A percentile compares a stretch with the other conserved stretches of the same genome.
Evolutionary conservation across 495 filamentous ascomycete genomes (phyloP).

Genomic region (Penicillium silybi): DNA sequence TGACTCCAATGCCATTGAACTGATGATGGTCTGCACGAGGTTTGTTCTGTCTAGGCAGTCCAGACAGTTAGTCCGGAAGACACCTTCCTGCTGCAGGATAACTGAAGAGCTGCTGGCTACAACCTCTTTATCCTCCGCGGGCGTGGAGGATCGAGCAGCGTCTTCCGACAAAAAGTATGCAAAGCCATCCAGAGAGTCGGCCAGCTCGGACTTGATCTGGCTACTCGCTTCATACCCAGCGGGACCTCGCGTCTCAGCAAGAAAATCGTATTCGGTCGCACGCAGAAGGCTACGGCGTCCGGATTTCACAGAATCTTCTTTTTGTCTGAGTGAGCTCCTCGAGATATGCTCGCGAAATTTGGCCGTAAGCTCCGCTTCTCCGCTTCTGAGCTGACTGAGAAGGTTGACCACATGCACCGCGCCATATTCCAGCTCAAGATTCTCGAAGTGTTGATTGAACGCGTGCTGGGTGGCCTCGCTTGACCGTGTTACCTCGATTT

Average conservation of each 20-base stretch:
- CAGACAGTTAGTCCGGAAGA: conserved; percentile 94
- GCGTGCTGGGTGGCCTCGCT: conserved; percentile 89
- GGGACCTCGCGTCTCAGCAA: conserved; percentile 86
- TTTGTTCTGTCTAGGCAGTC: conserved; percentile 97
- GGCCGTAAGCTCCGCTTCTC: conserved; percentile 74
- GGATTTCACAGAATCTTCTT: conserved; percentile 31
- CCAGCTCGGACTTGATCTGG: conserved; percentile 69
- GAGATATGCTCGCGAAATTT: conserved; percentile 74
- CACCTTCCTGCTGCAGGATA: conserved; percentile 83
- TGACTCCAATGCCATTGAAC: conserved; percentile 79
- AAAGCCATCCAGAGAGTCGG: conserved; percentile 75
- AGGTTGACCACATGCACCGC: conserved; percentile 89
- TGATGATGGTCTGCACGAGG: conserved; percentile 91
- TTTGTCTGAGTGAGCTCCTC: conserved; percentile 60
- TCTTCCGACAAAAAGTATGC: conserved; percentile 85
- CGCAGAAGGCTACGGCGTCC: conserved; percentile 66
- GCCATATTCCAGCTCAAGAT: conserved; percentile 78
- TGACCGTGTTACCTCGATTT: conserved; percentile 86
- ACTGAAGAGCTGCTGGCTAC: conserved; percentile 53
- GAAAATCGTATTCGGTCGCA: conserved; percentile 88
- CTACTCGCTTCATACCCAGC: conserved; percentile 84
- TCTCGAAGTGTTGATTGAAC: conserved; percentile 90
- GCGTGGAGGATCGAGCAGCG: conserved; percentile 14
- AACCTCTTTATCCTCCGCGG: conserved; percentile 22
- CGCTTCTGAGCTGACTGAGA: conserved; percentile 78